Percentiles rank a stretch among this genome's conserved stretches.
phyloP scores from a whole-genome alignment of 768 basidiomycete genomes.

The Scleroderma bovista region DNA sequence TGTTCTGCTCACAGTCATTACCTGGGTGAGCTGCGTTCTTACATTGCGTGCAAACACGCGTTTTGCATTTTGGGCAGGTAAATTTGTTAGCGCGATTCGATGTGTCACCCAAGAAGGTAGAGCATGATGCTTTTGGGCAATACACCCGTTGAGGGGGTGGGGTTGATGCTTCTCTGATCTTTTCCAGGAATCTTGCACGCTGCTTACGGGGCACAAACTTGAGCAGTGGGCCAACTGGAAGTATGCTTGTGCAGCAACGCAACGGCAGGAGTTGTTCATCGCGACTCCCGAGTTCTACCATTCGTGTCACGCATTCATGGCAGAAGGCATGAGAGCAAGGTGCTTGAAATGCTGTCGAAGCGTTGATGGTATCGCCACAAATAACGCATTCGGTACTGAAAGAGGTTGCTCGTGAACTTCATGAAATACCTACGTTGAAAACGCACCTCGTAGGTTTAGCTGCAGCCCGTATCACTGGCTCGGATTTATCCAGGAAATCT shows the following conservation, averaged over 20 bases:
- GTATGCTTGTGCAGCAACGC: constrained; percentile 41
- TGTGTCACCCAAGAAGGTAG: constrained; percentile 42
- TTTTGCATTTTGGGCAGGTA: constrained; percentile 37
- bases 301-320: constrained; percentile 34
- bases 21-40: constrained; percentile 39
- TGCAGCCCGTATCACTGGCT: not conserved
- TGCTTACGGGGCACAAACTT: constrained; percentile 28
- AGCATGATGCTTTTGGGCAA: constrained; percentile 42
- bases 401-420: not conserved
- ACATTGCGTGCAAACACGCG: constrained; percentile 42
- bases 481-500: constrained; percentile 7
- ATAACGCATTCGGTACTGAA: constrained; percentile 31
- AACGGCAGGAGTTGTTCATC: constrained; percentile 50
- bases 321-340: constrained; percentile 48
- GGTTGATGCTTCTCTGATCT: constrained; percentile 43
- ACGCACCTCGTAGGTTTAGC: not conserved
- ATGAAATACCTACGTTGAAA: not conserved
- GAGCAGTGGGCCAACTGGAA: constrained; percentile 27
- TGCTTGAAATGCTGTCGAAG: constrained; percentile 24
- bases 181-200: constrained; percentile 33
- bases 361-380: constrained; percentile 33
- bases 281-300: constrained; percentile 37
- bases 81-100: constrained; percentile 25
- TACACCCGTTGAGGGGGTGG: constrained; percentile 44
- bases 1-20: constrained; percentile 38